Evolutionary conservation across 768 basidiomycete genomes (phyloP).

Genomic region (Auricularia cornea): DNA sequence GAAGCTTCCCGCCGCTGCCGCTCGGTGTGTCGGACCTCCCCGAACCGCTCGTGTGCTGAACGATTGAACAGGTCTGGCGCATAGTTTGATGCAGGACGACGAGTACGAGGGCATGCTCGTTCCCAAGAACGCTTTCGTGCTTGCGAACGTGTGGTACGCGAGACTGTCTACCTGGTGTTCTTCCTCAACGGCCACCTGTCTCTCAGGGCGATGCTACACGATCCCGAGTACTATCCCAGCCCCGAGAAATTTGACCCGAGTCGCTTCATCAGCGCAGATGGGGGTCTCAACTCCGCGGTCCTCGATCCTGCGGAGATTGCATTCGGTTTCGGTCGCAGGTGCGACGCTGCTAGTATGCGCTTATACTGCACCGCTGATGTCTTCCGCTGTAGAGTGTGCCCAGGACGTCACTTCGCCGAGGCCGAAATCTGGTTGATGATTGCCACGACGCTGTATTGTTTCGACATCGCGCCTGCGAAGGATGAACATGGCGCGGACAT

Average conservation of each 20-base stretch:
- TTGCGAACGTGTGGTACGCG: not conserved
- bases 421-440: constrained; percentile 8
- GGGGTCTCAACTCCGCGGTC: not conserved
- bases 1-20: constrained; percentile 53
- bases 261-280: constrained; percentile 30
- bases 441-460: constrained; percentile 11
- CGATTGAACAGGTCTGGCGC: not conserved
- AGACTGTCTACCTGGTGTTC: too few relatives aligned
- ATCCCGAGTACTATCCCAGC: constrained; percentile 40
- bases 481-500: not conserved
- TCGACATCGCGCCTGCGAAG: constrained; percentile 8
- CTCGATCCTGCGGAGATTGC: not conserved
- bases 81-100: constrained; percentile 5
- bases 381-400: constrained; percentile 12
- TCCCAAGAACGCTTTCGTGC: not conserved
- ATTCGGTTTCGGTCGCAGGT: not conserved
- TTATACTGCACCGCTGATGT: not conserved
- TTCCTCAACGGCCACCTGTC: too few relatives aligned
- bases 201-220: constrained; percentile 32
- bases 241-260: constrained; percentile 46
- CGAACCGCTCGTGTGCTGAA: not conserved
- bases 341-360: not conserved
- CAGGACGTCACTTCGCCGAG: constrained; percentile 11
- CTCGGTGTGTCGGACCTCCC: constrained; percentile 25
- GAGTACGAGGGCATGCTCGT: constrained; percentile 1